A percentile compares a stretch with the other conserved stretches of the same genome.
Conservation (phyloP, 73 alveolate genomes). For the Stentor roeselii region DNA sequence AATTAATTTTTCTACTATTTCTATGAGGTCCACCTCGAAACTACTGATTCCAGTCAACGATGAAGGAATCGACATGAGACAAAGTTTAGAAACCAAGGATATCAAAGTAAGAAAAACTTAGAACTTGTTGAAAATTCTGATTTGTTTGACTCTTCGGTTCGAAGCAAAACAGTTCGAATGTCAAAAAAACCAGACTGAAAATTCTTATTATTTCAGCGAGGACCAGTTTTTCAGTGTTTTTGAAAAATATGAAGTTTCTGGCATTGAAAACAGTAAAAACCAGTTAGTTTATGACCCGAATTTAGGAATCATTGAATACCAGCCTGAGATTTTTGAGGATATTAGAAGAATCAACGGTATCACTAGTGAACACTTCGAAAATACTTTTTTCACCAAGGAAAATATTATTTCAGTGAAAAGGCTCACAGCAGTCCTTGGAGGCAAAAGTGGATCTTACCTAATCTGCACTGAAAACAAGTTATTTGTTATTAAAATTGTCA, state of each 20-base stretch:
- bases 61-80: background rate
- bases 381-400: background rate
- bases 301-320: background rate
- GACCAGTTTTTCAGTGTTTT: background rate
- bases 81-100: background rate
- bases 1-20: too few species aligned
- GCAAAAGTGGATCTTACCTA: background rate
- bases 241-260: too few species aligned
- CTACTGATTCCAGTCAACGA: too few species aligned
- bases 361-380: background rate
- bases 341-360: background rate
- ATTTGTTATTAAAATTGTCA: too few species aligned
- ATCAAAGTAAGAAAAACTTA: background rate
- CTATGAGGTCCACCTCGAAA: too few species aligned
- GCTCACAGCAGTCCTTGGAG: too few species aligned
- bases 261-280: background rate
- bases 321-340: background rate
- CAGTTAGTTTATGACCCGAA: background rate
- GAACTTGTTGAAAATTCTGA: background rate
- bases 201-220: too few species aligned
- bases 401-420: background rate
- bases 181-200: background rate
- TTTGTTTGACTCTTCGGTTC: background rate
- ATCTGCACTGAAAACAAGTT: background rate
- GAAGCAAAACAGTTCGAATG: background rate